phyloP scores from a whole-genome alignment of 495 filamentous ascomycete species.

The Penicillium fimorum region DNA sequence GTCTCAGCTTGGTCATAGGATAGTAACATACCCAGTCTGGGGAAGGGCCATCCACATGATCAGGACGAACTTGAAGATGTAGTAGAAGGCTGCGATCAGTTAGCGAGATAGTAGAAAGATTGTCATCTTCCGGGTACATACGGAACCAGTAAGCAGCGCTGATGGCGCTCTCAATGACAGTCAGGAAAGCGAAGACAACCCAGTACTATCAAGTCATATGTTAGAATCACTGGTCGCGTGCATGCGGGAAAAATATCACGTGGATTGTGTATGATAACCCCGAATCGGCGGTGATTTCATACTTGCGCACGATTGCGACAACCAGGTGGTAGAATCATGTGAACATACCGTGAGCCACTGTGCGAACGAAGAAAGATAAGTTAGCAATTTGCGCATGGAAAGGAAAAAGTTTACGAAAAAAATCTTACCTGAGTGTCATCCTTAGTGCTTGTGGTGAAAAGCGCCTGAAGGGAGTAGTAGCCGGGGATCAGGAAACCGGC shows the following conservation, averaged over 20 bases:
- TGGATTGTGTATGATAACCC: slow-evolving; percentile 21
- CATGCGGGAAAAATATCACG: slow-evolving; percentile 22
- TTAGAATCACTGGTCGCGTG: slow-evolving; percentile 14
- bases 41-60: slow-evolving; percentile 97
- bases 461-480: slow-evolving; percentile 90
- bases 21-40: slow-evolving; percentile 73
- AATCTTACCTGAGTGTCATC: slow-evolving; percentile 85
- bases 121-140: slow-evolving; percentile 38
- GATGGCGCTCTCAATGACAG: slow-evolving; percentile 87
- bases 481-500: slow-evolving; percentile 92
- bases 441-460: slow-evolving; percentile 75
- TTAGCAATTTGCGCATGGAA: slow-evolving; percentile 15
- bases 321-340: slow-evolving; percentile 17
- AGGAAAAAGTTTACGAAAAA: slow-evolving; percentile 12
- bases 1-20: not conserved
- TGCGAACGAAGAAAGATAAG: not conserved
- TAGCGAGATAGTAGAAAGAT: slow-evolving; percentile 1
- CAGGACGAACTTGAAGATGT: slow-evolving; percentile 97
- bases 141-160: slow-evolving; percentile 98
- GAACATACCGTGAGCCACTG: slow-evolving; percentile 68
- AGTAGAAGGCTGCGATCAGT: slow-evolving; percentile 78
- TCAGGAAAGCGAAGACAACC: slow-evolving; percentile 93
- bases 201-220: slow-evolving; percentile 68
- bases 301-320: slow-evolving; percentile 11
- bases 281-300: slow-evolving; percentile 11